Evolutionary conservation across 2,329 filamentous ascomycete species (phyloP), one percentile per base, ranked within the genome.

Genomic region (Phoma sp.): DNA sequence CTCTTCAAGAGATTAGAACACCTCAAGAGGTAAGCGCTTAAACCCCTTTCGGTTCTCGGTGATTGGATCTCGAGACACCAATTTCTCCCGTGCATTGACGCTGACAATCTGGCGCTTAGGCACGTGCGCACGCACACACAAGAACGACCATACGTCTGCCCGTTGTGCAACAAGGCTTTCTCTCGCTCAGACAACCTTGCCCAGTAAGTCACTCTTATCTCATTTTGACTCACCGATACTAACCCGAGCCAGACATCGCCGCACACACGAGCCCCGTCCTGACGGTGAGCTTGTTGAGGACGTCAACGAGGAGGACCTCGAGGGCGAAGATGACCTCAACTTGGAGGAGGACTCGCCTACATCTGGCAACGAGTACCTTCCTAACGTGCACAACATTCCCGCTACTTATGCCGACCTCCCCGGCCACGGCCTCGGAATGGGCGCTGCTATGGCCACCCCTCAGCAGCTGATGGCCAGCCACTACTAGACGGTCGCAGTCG

Each of bases 41-140:
- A 67, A 73, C 73, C 14, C 70, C 75, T 57, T 61, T 38, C 51
- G 54, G 62, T 49, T 54, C 29, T 42, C 32, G 27, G 45, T 40
- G 47, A 65, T 58, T 35, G 46, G 40, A 30, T 36, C 44, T 57
- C 29, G 35, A 32, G 41, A 37, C 51, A 33, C 46, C 47, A 40
- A 45, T 45, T 58, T 57, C 60, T 62, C 64, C 57, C 57, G 57
- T 62, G 68, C 66, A 75, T 79, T 79, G 75, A 77, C 80, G 79
- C 82, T 76, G 69, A 76, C 71, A 61, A 69, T 61, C 62, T 72
- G 71, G 74, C 77, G 76, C 74, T 68, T 84, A 96, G 93, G 84
- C 95, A 99, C 81, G 95, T 99, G 77, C 90, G 95, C 80, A 99
- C 95, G 71, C 95, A 99, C 83, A 99, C 95, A 52, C 95, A 99